Percentiles rank a stretch among this genome's conserved stretches.
These are phyloP conservation scores for Mycena haematopus DNA, from an alignment of 768 basidiomycete species.

Conservation along the genomic window DNA sequence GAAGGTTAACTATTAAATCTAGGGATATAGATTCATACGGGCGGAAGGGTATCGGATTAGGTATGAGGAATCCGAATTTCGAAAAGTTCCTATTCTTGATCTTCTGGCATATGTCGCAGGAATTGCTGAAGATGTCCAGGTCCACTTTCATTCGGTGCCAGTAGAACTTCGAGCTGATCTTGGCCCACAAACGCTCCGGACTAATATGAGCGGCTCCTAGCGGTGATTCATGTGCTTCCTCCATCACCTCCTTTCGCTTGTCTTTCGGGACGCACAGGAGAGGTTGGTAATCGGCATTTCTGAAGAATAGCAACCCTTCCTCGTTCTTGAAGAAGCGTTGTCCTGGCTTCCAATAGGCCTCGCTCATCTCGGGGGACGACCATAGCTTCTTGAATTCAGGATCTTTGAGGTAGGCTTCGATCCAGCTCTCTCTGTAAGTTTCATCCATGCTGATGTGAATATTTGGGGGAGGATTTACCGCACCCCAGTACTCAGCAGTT, in stretches of 20 bases:
- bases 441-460: neutral
- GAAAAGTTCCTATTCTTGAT: neutral
- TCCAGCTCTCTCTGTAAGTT: neutral
- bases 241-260: neutral
- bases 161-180: neutral
- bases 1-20: neutral
- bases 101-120: neutral
- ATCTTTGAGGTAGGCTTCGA: neutral
- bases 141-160: neutral
- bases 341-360: neutral
- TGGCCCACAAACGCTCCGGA: neutral
- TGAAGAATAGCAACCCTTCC: neutral
- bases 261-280: neutral
- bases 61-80: neutral
- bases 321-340: neutral
- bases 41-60: neutral
- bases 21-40: neutral
- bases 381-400: neutral
- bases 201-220: neutral
- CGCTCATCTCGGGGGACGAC: neutral
- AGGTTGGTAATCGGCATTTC: neutral
- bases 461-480: neutral
- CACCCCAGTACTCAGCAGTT: neutral
- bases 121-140: neutral
- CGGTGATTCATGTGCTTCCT: neutral